Percentiles rank a stretch among this genome's conserved stretches.
These are phyloP conservation scores for Melocanna baccifera DNA, from an alignment of 176 grass and related monocot genomes.

Conservation along the genomic window DNA sequence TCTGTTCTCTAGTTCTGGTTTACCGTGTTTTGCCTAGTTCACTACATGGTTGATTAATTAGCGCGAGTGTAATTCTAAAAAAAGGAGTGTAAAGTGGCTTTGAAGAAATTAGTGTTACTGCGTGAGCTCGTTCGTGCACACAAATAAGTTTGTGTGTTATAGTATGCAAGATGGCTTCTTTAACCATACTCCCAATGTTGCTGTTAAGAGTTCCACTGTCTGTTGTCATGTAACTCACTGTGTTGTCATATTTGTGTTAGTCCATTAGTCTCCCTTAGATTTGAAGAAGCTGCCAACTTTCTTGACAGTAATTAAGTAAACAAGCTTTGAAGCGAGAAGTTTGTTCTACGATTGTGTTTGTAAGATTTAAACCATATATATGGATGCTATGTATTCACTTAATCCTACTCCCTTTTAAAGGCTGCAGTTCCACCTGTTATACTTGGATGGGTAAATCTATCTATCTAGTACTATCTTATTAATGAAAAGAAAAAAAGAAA, in stretches of 20 bases:
- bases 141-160: conserved; percentile 14
- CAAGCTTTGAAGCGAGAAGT: neutral
- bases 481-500: too few species aligned
- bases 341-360: neutral
- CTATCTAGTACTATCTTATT: too few species aligned
- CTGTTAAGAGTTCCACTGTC: neutral
- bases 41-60: neutral
- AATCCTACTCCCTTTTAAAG: neutral
- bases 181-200: neutral
- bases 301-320: neutral
- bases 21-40: neutral
- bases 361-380: neutral
- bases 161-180: neutral
- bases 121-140: neutral
- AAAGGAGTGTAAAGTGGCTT: neutral
- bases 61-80: neutral
- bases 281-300: neutral
- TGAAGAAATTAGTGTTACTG: neutral
- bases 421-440: neutral
- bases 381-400: too few species aligned
- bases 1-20: neutral
- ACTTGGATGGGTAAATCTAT: neutral
- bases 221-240: neutral
- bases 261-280: neutral
- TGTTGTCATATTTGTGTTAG: neutral